phyloP scores from a whole-genome alignment of 176 grass and related monocot genomes.

The Eragrostis nindensis region DNA sequence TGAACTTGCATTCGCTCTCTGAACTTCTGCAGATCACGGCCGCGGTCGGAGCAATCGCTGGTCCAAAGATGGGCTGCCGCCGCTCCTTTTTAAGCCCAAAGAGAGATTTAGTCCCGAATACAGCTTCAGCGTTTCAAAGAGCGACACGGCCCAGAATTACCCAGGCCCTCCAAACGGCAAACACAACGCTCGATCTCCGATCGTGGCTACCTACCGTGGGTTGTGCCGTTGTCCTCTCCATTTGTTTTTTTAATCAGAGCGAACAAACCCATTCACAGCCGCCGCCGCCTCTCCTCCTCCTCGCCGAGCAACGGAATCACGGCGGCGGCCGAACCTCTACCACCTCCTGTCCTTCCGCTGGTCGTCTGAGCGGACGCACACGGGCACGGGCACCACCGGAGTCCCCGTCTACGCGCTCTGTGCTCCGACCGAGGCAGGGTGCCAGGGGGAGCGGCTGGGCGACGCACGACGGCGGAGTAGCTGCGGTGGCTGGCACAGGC shows the following conservation, averaged over 20 bases:
- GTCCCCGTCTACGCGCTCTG: not conserved
- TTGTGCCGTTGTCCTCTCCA: too few species aligned
- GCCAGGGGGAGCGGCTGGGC: not conserved
- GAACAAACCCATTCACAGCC: too few species aligned
- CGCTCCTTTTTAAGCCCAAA: slow-evolving; percentile 31
- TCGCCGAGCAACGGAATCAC: too few species aligned
- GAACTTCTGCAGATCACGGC: slow-evolving; percentile 51
- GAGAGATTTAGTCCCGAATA: too few species aligned
- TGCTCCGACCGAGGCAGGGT: not conserved
- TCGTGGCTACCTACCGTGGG: too few species aligned
- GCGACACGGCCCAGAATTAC: too few species aligned
- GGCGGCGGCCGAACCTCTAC: too few species aligned
- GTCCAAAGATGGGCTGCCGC: slow-evolving; percentile 70
- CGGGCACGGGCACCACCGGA: not conserved
- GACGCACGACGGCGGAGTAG: not conserved
- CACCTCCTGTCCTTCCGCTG: too few species aligned
- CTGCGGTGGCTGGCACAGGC: not conserved
- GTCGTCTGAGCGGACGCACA: not conserved
- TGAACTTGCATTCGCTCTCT: slow-evolving; percentile 22
- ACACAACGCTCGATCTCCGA: too few species aligned
- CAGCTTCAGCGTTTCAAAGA: too few species aligned
- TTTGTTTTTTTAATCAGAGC: too few species aligned
- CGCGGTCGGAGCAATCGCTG: slow-evolving; percentile 68
- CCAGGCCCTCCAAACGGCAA: too few species aligned
- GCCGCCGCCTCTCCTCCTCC: not conserved